These are phyloP conservation scores for Nicotiana rustica DNA, from an alignment of 305 asterid species.

Conservation along the genomic window DNA sequence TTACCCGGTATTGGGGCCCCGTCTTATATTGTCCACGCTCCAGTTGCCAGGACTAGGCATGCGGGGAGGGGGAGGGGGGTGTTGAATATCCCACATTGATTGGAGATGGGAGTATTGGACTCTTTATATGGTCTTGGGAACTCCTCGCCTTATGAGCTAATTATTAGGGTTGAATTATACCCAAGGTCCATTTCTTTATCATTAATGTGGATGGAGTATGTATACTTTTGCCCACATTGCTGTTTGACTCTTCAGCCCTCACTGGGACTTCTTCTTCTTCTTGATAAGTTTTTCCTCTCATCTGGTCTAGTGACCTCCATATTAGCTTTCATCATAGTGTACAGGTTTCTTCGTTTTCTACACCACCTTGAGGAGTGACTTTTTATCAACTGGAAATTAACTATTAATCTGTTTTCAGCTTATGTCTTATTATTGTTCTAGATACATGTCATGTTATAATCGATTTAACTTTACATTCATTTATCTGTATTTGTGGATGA, in stretches of 20 bases:
- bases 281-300: conserved; percentile 17
- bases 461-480: neutral
- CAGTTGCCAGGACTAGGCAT: too few relatives aligned
- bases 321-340: neutral
- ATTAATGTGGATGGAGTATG: conserved; percentile 20
- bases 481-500: conserved; percentile 24
- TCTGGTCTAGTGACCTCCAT: conserved; percentile 7
- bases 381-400: conserved; percentile 17
- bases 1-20: too few relatives aligned
- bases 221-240: conserved; percentile 1
- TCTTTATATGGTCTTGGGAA: too few relatives aligned
- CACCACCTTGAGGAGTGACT: conserved; percentile 4
- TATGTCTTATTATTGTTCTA: neutral
- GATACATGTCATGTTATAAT: conserved; percentile 11
- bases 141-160: too few relatives aligned
- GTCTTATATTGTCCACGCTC: too few relatives aligned
- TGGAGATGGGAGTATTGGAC: too few relatives aligned
- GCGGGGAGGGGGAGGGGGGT: too few relatives aligned
- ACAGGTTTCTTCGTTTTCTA: conserved; percentile 12
- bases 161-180: too few relatives aligned
- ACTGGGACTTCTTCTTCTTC: neutral
- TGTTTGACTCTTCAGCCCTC: conserved; percentile 1
- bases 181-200: too few relatives aligned
- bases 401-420: neutral
- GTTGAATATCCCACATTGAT: too few relatives aligned